phyloP scores from a whole-genome alignment of 2,329 filamentous ascomycete genomes.

The Penicillium sclerotiorum region DNA sequence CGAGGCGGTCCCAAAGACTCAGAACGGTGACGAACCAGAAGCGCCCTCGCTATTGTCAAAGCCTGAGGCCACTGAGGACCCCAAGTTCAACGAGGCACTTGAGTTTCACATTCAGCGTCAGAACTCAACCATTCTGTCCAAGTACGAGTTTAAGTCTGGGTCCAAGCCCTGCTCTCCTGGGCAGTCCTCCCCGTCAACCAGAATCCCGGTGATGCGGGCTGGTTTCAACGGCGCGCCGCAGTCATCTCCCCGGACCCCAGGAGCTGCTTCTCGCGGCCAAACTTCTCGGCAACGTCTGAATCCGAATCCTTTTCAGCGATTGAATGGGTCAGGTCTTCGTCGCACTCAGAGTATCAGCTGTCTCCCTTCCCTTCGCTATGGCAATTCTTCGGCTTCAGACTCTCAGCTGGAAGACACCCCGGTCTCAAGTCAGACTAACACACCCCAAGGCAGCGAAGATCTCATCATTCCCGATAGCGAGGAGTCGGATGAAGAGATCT shows the following conservation, averaged over 20 bases:
- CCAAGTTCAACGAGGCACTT: constrained; percentile 36
- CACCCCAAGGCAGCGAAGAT: constrained; percentile 54
- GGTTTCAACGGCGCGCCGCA: background rate
- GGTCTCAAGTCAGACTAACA: constrained; percentile 13
- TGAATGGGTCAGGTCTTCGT: constrained; percentile 43
- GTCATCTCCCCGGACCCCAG: constrained; percentile 16
- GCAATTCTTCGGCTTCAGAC: constrained; percentile 1
- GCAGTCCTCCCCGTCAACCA: constrained; percentile 9
- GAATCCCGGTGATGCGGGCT: constrained; percentile 15
- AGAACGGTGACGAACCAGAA: background rate
- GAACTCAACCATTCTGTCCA: constrained; percentile 39
- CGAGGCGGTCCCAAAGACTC: background rate
- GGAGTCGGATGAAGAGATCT: constrained; percentile 39
- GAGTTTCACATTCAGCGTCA: constrained; percentile 41
- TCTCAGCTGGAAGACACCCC: constrained; percentile 9
- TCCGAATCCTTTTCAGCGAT: constrained; percentile 46
- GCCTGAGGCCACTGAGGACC: constrained; percentile 18
- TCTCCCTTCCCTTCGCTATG: constrained; percentile 19
- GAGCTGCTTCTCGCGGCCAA: constrained; percentile 10
- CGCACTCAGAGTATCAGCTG: constrained; percentile 42
- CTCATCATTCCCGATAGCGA: constrained; percentile 55
- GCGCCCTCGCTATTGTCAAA: background rate
- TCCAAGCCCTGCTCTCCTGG: constrained; percentile 1
- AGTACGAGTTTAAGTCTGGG: constrained; percentile 35
- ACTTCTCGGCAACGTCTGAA: constrained; percentile 21